Evolutionary conservation across 2,329 filamentous ascomycete species (phyloP).

Genomic region (Teratosphaeria viscida): DNA sequence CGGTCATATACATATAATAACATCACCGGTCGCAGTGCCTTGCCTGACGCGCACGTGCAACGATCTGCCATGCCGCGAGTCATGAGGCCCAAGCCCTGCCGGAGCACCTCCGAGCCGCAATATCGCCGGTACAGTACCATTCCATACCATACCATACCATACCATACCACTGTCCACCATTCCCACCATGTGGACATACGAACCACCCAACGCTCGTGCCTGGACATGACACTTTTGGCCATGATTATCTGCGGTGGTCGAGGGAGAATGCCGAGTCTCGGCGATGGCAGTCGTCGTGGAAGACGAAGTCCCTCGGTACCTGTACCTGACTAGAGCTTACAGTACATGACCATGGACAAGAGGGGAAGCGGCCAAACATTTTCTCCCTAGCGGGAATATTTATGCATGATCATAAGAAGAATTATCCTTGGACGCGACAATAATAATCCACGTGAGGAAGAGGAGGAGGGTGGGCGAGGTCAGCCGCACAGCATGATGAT

Average conservation of each 20-base stretch:
- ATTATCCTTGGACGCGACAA: too few species aligned
- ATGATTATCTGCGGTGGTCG: background rate
- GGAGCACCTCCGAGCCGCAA: background rate
- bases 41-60: too few species aligned
- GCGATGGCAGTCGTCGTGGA: background rate
- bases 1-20: too few species aligned
- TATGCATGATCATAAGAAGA: too few species aligned
- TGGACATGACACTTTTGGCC: background rate
- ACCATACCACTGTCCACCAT: too few species aligned
- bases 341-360: background rate
- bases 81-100: background rate
- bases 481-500: background rate
- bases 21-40: too few species aligned
- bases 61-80: too few species aligned
- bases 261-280: background rate
- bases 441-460: background rate
- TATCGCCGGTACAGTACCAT: background rate
- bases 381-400: background rate
- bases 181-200: background rate
- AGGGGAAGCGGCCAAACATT: background rate
- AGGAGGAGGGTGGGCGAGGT: background rate
- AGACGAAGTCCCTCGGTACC: background rate
- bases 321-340: background rate
- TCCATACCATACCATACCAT: too few species aligned
- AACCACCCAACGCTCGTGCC: background rate